Evolutionary conservation across 2,329 filamentous ascomycete species (phyloP), one percentile per base, ranked within the genome.

Genomic region (Calonectria pteridis): DNA sequence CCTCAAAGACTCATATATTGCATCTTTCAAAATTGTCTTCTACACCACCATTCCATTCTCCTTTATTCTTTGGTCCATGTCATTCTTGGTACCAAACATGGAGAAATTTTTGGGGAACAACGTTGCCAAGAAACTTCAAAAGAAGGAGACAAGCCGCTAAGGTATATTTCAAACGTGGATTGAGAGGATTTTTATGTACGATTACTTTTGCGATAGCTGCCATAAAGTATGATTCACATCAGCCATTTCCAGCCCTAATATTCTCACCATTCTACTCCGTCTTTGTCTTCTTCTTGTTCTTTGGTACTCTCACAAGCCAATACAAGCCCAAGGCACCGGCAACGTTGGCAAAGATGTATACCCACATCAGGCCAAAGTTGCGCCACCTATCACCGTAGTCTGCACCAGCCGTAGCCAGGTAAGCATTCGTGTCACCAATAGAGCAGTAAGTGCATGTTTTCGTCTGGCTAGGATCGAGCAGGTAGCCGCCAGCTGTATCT

Each of bases 291-390:
- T 65, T 65, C 23, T 80, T 80, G 78, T 83, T 85, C 79, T 88
- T 89, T 6, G 87, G 87, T 71, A 89, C 85, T 43, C 88, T 84
- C 1, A 84, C 86, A 69, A 90, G 80, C 87, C 88, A 93, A 79
- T 93, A 93, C 43, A 92, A 79, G 3, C 85, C 81, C 51, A 93
- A 81, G 0, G 91, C 89, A 0, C 86, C 89, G 35, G 82, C 82
- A n/a, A 91, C 82, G 79, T 93, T 93, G 81, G 92, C 91, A 16
- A 86, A 81, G 69, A 92, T 87, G 73, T 90, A 93, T 0, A 86
- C 88, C 85, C 89, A 92, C 66, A 92, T 84, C 31, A 94, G 83
- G 2, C 91, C 93, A 80, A 93, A 93, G 81, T 95, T 93, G 71
- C 92, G 88, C 93, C 93, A 95, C 31, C 91, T 85, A 33, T 93